Conservation (phyloP, 805 yeast species). For the Debaryomyces maramus region DNA sequence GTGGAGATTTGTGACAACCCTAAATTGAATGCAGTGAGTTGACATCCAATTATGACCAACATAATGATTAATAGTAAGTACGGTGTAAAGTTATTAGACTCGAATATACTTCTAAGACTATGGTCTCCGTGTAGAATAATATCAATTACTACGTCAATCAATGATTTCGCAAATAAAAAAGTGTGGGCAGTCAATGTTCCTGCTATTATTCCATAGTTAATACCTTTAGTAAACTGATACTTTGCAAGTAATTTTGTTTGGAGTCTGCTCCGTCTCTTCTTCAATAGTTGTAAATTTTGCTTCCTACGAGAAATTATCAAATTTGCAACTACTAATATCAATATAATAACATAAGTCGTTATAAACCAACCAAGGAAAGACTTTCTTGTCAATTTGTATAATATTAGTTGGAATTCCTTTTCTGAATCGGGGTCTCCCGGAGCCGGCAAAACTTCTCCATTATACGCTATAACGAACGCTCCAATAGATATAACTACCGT, state of each 20-base stretch:
- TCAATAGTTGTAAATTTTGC: slow-evolving; percentile 5
- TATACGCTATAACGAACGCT: slow-evolving; percentile 73
- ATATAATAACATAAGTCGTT: slow-evolving; percentile 31
- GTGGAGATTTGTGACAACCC: slow-evolving; percentile 74
- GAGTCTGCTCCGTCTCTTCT: slow-evolving; percentile 8
- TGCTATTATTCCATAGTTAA: slow-evolving; percentile 63
- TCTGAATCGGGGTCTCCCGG: slow-evolving; percentile 23
- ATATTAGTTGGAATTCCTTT: slow-evolving; percentile 39
- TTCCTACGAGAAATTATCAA: slow-evolving; percentile 17
- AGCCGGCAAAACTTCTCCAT: slow-evolving; percentile 48
- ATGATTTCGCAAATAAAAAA: slow-evolving; percentile 78
- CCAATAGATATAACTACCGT: slow-evolving; percentile 70
- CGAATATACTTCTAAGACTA: slow-evolving; percentile 12
- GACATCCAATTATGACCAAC: slow-evolving; percentile 64
- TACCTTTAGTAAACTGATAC: slow-evolving; percentile 49
- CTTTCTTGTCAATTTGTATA: slow-evolving; percentile 35
- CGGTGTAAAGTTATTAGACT: slow-evolving; percentile 28
- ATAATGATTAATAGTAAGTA: slow-evolving; percentile 51
- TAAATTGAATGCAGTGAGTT: slow-evolving; percentile 68
- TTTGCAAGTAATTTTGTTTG: slow-evolving; percentile 15
- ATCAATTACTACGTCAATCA: slow-evolving; percentile 65
- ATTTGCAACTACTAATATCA: slow-evolving; percentile 24
- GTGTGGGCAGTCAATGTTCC: slow-evolving; percentile 87
- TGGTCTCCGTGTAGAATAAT: slow-evolving; percentile 35
- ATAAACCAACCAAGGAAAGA: slow-evolving; percentile 61